Base-by-base conservation (phyloP, 495 filamentous ascomycete species). In the Lineolata rhizophorae region DNA sequence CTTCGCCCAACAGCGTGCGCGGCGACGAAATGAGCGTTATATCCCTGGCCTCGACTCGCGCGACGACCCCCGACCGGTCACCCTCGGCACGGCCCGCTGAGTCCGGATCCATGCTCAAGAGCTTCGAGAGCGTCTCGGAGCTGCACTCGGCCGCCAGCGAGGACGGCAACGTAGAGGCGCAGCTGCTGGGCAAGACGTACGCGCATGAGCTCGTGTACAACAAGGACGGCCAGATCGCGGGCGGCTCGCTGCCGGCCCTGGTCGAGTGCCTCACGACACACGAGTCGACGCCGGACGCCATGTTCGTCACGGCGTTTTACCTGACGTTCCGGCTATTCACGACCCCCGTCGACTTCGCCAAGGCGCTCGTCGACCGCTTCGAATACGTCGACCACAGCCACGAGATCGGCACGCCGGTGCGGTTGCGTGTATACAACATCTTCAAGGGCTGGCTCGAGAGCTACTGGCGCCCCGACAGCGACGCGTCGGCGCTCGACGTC, bases 391-490 rank as follows among this genome's bases (percentile, higher is more conserved):
- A 65, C 4, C 76, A 90, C 27, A 73, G 68, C 19, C 65, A 71
- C 8, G 60, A 67, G 28, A 68, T 78, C 13, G 72, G 78, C 5
- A 62, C 58, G 3, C 81, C 84, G 0, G 83, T 95, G 13, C 74
- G 84, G 20, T 59, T 95, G 20, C 69, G 90, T 11, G 81, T 94
- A 0, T 95, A 91, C 60, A 95, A 99, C 48, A 70, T 84, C 24
- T 79, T 94, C 60, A 99, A 99, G 53, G 73, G 75, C 19, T 99
- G 90, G 90, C 55, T 99, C 3, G 90, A 99, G 53, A 83, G 76
- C 2, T 81, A 95, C 53, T 99, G 90, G 90, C 71, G 76, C 17
- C 67, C 76, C 36, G 70, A 80, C 18, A 62, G 70, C 17, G 90
- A 99, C 49, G 56, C 61, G 35, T 62, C 62, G 4, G 81, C 84